A percentile compares a stretch with the other conserved stretches of the same genome.
These are phyloP conservation scores for Didymella glomerata DNA, from an alignment of 2,329 filamentous ascomycete genomes.

Conservation along the genomic window DNA sequence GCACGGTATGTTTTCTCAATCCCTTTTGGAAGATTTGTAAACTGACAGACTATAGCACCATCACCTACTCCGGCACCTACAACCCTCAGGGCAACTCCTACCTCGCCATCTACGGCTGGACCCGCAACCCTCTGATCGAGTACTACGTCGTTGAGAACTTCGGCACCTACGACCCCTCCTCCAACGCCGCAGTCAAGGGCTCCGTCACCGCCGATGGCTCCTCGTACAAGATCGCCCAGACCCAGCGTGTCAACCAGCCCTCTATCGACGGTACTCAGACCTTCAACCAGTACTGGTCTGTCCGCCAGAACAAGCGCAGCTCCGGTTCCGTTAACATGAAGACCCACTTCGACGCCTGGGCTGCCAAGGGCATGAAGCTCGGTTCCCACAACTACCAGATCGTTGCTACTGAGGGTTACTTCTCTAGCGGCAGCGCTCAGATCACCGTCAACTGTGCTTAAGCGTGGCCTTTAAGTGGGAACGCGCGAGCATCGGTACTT, in stretches of 20 bases:
- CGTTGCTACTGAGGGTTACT: constrained; percentile 64
- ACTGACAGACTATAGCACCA: constrained; percentile 32
- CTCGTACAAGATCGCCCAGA: constrained; percentile 44
- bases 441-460: constrained; percentile 57
- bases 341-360: constrained; percentile 50
- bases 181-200: constrained; percentile 51
- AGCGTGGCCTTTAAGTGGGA: background rate
- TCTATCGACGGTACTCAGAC: constrained; percentile 60
- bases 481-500: background rate
- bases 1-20: constrained; percentile 54
- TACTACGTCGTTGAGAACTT: constrained; percentile 63
- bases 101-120: constrained; percentile 67
- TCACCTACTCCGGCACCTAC: constrained; percentile 49
- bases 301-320: constrained; percentile 44
- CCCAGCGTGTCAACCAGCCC: constrained; percentile 53
- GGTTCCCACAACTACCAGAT: constrained; percentile 54
- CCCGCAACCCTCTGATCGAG: constrained; percentile 61
- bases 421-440: constrained; percentile 57
- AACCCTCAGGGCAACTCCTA: constrained; percentile 53
- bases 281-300: constrained; percentile 63
- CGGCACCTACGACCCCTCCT: constrained; percentile 60
- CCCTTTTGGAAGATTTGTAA: background rate
- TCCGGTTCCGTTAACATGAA: constrained; percentile 44
- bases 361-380: constrained; percentile 41
- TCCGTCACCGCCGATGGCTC: constrained; percentile 43